Base-by-base conservation (phyloP, 2,329 filamentous ascomycete genomes). In the Biscogniauxia mediterranea region DNA sequence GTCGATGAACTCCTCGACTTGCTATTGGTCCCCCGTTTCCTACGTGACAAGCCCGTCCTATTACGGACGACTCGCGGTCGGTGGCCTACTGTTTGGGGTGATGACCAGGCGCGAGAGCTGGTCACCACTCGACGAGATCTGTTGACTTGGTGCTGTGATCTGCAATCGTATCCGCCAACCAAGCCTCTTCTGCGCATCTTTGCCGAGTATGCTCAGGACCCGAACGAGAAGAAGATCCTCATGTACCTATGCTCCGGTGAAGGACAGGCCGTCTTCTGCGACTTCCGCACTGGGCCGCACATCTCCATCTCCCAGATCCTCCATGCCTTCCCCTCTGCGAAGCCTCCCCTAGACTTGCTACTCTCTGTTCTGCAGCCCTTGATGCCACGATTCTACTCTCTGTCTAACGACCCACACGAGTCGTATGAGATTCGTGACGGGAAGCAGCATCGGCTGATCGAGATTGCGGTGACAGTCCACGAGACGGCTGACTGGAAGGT, bases 31-130 rank as follows among this genome's bases (percentile, higher is more conserved):
- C 93, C 93, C 3, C 89, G 87, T 46, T 91, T 89, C 72, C 82
- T 95, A 62, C 89, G 95, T 28, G 91, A 96, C 78, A 95, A 92
- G 81, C 89, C 90, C 15, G 84, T 97, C 19, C 80, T 90, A 19
- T 79, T 98, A 68, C 88, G 88, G 74, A 98, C 95, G 0, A 86
- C 84, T 42, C 85, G 83, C 63, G 94, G 94, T 38, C 85, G 95
- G 55, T 99, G 94, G 94, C 95, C 95, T 3, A 99, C 95, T 0
- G 96, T 99, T 55, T 99, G 95, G 95, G 95, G 94, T 51, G 92
- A 96, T 1, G 94, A 98, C 20, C 79, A 91, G 75, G 78, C 93
- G 6, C 87, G 95, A 60, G 89, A 95, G 73, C 81, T 99, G n/a
- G 81, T 93, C 59, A 97, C 94, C 3, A 98, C 93, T 0, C 88